These are phyloP conservation scores for Phlyctochytrium planicorne DNA, from an alignment of 192 early-diverging fungal species.

Conservation along the genomic window DNA sequence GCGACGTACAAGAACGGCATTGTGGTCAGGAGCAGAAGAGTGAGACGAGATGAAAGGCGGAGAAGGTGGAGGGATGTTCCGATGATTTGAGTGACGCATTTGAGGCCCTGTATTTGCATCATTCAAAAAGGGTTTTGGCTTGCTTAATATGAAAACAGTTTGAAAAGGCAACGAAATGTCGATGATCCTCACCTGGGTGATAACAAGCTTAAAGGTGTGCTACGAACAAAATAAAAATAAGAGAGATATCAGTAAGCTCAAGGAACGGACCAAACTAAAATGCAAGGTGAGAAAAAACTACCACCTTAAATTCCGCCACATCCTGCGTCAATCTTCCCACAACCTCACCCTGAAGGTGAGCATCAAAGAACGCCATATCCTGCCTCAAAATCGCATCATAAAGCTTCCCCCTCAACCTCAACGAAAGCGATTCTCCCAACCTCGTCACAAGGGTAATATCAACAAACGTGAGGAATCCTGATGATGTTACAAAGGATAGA, in stretches of 20 bases:
- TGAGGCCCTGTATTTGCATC: constrained; percentile 37
- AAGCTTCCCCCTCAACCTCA: constrained; percentile 26
- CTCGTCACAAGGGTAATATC: constrained; percentile 37
- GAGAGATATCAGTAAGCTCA: constrained; percentile 8
- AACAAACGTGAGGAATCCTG: constrained; percentile 35
- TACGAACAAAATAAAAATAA: not conserved
- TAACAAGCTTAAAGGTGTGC: constrained; percentile 37
- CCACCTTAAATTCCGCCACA: constrained; percentile 36
- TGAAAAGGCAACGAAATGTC: constrained; percentile 12
- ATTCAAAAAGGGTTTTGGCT: too few species aligned
- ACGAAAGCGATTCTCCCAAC: constrained; percentile 32
- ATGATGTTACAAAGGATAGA: not conserved
- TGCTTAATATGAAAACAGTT: constrained; percentile 4
- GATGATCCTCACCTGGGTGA: constrained; percentile 31
- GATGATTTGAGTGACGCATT: constrained; percentile 36
- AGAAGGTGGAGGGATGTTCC: constrained; percentile 33
- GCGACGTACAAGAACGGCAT: constrained; percentile 41
- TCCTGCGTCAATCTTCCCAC: constrained; percentile 33
- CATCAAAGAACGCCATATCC: constrained; percentile 46
- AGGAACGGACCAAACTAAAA: too few species aligned
- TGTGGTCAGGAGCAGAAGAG: constrained; percentile 21
- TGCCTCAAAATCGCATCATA: constrained; percentile 25
- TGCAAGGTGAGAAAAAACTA: too few species aligned
- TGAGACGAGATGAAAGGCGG: constrained; percentile 31
- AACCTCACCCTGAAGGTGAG: constrained; percentile 30